Conservation (phyloP, 2,329 filamentous ascomycete genomes). For the Sclerotiophoma versabilis region DNA sequence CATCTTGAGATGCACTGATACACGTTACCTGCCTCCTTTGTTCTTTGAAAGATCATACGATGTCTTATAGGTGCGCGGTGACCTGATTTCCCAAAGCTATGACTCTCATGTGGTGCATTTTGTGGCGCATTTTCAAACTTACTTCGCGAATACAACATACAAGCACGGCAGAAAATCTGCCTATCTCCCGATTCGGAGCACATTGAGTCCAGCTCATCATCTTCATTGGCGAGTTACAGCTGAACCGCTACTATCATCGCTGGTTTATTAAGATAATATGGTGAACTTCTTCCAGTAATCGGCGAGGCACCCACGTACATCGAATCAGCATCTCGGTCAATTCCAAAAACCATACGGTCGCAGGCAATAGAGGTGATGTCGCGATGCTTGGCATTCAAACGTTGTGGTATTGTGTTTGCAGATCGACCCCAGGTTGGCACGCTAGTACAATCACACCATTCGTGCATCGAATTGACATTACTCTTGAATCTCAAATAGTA, state of each 20-base stretch:
- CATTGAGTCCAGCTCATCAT: not conserved
- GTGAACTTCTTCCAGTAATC: not conserved
- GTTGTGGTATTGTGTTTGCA: slow-evolving; percentile 25
- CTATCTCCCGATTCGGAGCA: not conserved
- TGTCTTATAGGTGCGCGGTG: not conserved
- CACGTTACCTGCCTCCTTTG: not conserved
- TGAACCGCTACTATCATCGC: not conserved
- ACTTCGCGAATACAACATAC: not conserved
- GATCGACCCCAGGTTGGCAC: slow-evolving; percentile 25
- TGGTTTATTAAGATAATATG: slow-evolving; percentile 8
- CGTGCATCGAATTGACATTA: slow-evolving; percentile 18
- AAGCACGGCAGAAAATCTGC: not conserved
- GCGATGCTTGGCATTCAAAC: slow-evolving; percentile 30
- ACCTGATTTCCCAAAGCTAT: not conserved
- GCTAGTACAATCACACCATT: slow-evolving; percentile 21
- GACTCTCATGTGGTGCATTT: not conserved
- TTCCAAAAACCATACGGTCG: slow-evolving; percentile 16
- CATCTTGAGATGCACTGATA: too few species aligned
- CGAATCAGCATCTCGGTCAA: too few species aligned
- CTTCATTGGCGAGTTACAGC: not conserved
- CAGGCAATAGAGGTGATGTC: slow-evolving; percentile 37
- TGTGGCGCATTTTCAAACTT: not conserved
- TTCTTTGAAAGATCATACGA: not conserved
- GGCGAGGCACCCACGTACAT: not conserved
- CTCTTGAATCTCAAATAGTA: not conserved